phyloP scores from a whole-genome alignment of 495 filamentous ascomycete genomes.

The Talaromyces wortmannii region DNA sequence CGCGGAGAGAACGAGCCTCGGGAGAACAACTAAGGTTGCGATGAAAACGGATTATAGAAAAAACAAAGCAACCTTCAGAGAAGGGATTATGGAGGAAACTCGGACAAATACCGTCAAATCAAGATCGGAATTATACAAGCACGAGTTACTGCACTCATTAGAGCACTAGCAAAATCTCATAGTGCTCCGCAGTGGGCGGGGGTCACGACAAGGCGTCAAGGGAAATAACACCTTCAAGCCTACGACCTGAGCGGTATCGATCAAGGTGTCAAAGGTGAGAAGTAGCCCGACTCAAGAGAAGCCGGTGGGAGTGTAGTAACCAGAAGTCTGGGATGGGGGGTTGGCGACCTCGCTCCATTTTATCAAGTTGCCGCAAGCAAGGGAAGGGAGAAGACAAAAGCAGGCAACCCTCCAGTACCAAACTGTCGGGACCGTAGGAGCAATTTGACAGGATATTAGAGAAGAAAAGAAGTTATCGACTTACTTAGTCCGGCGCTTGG shows the following conservation, averaged over 20 bases:
- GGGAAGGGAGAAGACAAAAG: not conserved
- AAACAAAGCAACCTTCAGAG: not conserved
- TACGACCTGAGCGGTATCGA: not conserved
- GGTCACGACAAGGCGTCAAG: not conserved
- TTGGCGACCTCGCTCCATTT: not conserved
- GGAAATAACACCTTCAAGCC: not conserved
- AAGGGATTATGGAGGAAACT: not conserved
- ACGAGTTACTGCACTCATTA: not conserved
- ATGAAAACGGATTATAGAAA: not conserved
- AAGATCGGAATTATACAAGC: not conserved
- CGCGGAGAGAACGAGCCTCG: not conserved
- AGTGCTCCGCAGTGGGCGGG: not conserved
- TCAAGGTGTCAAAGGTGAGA: not conserved
- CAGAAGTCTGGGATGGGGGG: not conserved
- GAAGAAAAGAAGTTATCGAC: not conserved
- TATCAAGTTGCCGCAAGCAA: not conserved
- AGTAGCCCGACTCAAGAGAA: not conserved
- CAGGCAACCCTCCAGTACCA: conserved; percentile 7
- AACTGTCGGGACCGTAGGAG: conserved; percentile 3
- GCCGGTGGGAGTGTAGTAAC: not conserved
- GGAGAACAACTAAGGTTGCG: not conserved
- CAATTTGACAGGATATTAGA: conserved; percentile 4
- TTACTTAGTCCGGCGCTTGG: conserved; percentile 4
- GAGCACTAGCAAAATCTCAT: not conserved
- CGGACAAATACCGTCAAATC: not conserved